phyloP scores from a whole-genome alignment of 2,329 filamentous ascomycete species.

The Pseudophaeomoniella oleicola region DNA sequence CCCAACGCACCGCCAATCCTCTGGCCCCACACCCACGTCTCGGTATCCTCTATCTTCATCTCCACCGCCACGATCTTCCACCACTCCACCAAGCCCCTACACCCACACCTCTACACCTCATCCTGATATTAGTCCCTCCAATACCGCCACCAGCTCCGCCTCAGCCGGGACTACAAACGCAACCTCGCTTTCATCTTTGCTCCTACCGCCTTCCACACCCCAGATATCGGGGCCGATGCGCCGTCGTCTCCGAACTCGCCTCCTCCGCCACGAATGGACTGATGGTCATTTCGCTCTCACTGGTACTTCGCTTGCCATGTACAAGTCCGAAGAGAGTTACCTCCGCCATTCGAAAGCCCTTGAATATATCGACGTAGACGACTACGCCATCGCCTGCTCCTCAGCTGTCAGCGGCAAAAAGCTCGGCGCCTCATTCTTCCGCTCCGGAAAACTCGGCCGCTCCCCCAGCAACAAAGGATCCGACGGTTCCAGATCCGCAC shows the following conservation, averaged over 20 bases:
- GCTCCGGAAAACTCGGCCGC: constrained; percentile 8
- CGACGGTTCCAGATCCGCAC: not conserved
- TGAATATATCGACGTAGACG: constrained; percentile 22
- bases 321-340: constrained; percentile 15
- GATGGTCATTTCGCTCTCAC: constrained; percentile 81
- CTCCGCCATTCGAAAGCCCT: constrained; percentile 13
- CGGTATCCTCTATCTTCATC: not conserved
- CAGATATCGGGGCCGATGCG: constrained; percentile 78
- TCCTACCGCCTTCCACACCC: constrained; percentile 16
- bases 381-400: constrained; percentile 22
- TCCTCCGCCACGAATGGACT: constrained; percentile 87
- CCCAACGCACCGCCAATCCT: not conserved
- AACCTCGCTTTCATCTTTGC: constrained; percentile 17
- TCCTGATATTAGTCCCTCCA: not conserved
- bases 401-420: constrained; percentile 46
- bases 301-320: constrained; percentile 46
- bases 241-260: constrained; percentile 78
- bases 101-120: not conserved
- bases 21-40: not conserved
- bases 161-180: constrained; percentile 17
- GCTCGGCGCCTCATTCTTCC: constrained; percentile 62
- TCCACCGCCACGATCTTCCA: not conserved
- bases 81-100: not conserved
- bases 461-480: not conserved
- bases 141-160: constrained; percentile 14